Evolutionary conservation across 2,329 filamentous ascomycete species (phyloP), one percentile per base, ranked within the genome.

Genomic region (Neofusicoccum cordaticola): DNA sequence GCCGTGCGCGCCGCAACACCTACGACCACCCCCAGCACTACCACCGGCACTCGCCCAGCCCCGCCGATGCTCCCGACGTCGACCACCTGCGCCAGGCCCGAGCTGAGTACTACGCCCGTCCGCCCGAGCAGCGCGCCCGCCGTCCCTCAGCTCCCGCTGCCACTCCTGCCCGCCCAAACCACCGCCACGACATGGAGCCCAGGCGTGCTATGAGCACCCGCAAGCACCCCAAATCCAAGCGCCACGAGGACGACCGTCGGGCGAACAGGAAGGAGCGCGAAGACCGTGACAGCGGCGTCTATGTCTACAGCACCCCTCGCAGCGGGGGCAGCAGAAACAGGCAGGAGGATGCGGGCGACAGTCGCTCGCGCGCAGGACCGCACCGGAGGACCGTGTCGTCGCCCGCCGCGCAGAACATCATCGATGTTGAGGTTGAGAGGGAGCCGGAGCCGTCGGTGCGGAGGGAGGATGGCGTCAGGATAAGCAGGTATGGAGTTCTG

Each of bases 71-170:
- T 12, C 68, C 77, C 27, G 78, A 80, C 66, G 66, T 80, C 44
- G 75, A 79, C 60, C 78, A 80, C 60, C 66, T 80, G 56, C 69
- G 78, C 61, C 71, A 71, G 37, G 72, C 73, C 62, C 67, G 79
- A 68, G 73, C 74, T 35, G 74, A 74, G 4, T 81, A 81, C 67
- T 79, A 74, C 67, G 68, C 69, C 60, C 66, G 73, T 62, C 70
- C 74, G n/a, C 71, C 72, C 35, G 73, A 73, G 27, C 48, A 53
- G 39, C 48, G 39, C 27, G 1, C 64, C 66, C 39, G 64, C 68
- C 12, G 56, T 67, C 9, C 58, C 17, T 51, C 44, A 6, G 58
- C 58, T 8, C 34, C 45, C 1, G 31, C 50, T 27, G 44, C 27
- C 58, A 50, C 35, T 27, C 44, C 9, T 47, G 8, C n/a, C 31